Percentiles rank a stretch among this genome's conserved stretches.
Evolutionary conservation across 2,329 filamentous ascomycete species (phyloP).

Genomic region (Pyricularia pennisetigena): DNA sequence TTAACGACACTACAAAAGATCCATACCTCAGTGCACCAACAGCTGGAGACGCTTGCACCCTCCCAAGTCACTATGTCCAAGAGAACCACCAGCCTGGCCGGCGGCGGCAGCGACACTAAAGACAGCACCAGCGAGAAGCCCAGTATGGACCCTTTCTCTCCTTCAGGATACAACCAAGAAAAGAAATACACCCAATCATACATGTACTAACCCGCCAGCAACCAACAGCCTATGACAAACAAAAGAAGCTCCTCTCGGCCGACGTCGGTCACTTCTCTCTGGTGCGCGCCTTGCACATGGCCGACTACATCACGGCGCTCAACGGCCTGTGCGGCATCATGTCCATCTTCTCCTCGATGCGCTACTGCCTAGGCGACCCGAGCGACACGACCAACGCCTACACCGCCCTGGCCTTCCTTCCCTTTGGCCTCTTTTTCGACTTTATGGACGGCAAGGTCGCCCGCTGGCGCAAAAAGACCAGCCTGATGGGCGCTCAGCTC

Average conservation of each 20-base stretch:
- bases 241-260: constrained; percentile 60
- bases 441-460: constrained; percentile 97
- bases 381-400: constrained; percentile 61
- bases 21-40: not conserved
- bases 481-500: constrained; percentile 94
- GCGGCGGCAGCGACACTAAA: constrained; percentile 8
- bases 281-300: constrained; percentile 61
- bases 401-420: constrained; percentile 76
- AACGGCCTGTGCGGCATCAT: constrained; percentile 84
- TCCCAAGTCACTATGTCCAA: constrained; percentile 10
- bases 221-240: constrained; percentile 48
- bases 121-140: not conserved
- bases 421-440: constrained; percentile 92
- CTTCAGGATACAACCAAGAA: not conserved
- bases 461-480: constrained; percentile 92
- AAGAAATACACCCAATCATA: not conserved
- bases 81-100: constrained; percentile 8
- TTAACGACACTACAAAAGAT: not conserved
- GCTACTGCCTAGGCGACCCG: constrained; percentile 74
- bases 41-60: not conserved
- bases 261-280: constrained; percentile 67
- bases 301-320: constrained; percentile 75
- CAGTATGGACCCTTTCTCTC: not conserved
- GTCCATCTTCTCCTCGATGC: constrained; percentile 91
- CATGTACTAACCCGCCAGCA: no score